Evolutionary conservation across 2,329 filamentous ascomycete species (phyloP), one percentile per base, ranked within the genome.

Genomic region (Emericellopsis cladophorae): DNA sequence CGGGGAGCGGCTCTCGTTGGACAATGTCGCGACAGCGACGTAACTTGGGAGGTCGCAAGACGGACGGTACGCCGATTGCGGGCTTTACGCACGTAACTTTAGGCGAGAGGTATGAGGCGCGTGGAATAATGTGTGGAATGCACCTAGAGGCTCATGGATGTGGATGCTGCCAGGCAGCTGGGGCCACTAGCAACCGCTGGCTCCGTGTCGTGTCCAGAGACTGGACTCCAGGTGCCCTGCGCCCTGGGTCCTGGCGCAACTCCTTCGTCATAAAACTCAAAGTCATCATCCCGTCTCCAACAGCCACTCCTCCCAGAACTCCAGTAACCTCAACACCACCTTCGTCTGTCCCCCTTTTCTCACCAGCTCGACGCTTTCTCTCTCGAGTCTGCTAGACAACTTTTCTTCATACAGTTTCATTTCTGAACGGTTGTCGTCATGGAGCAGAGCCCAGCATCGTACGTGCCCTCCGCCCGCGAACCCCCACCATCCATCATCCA

Each of bases 381-480:
- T 39, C 39, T 22, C 36, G 26, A 41, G n/a, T 29, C 41, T 23
- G n/a, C 39, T 31, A 31, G 31, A 37, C 33, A 10, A 24, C 39
- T 35, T 15, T 40, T 40, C 11, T 12, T 7, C 7, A 18, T 32
- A 3, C 37, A n/a, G 10, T 31, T 16, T 16, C 15, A 36, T 7
- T 9, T 8, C 33, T 21, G 18, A 32, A 31, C 24, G 18, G 8
- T 35, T 11, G 42, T 46, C 46, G 42, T 31, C 45, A 52, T 52
- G 49, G 46, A 40, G 18, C 41, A 45, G 24, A 26, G 22, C 29
- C 36, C 45, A 41, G 48, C 49, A 42, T 43, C 48, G 49, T 51
- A 49, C 45, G 49, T 50, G 38, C 40, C 42, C 18, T 41, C 45
- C 40, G 36, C 39, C 42, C 41, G 45, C 44, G 38, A 37, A 40